Conservation (phyloP, 2,329 filamentous ascomycete species). For the Fusarium albidum region DNA sequence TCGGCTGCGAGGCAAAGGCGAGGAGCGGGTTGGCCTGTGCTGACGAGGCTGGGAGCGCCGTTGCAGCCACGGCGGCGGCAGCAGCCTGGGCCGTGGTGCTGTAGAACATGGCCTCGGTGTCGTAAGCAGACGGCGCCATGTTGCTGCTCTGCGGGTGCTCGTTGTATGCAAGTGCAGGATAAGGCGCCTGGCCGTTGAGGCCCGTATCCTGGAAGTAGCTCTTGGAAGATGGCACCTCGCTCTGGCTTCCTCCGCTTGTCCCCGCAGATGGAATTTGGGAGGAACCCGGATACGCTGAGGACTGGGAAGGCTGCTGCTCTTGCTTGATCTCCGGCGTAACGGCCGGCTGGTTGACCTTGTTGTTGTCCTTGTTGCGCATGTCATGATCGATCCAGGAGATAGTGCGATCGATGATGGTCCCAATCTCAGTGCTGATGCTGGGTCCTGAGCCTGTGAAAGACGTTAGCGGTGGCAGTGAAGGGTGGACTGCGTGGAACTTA, state of each 20-base stretch:
- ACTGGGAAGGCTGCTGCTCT: constrained; percentile 40
- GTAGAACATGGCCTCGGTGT: constrained; percentile 43
- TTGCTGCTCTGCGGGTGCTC: constrained; percentile 36
- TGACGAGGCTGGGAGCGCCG: constrained; percentile 32
- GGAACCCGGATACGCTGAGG: constrained; percentile 31
- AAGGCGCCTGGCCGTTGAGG: constrained; percentile 41
- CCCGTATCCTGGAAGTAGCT: constrained; percentile 41
- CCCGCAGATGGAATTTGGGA: constrained; percentile 22
- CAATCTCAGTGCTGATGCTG: constrained; percentile 54
- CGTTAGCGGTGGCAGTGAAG: constrained; percentile 23
- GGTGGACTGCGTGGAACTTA: constrained; percentile 48
- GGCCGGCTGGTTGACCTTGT: constrained; percentile 23
- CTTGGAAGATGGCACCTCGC: constrained; percentile 37
- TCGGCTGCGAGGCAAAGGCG: constrained; percentile 50
- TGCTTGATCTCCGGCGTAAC: constrained; percentile 46
- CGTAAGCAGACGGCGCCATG: constrained; percentile 38
- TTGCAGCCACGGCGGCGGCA: constrained; percentile 29
- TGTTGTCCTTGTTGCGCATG: constrained; percentile 48
- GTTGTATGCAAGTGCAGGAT: constrained; percentile 43
- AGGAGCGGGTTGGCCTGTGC: constrained; percentile 49
- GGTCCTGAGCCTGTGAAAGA: constrained; percentile 51
- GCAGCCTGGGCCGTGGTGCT: constrained; percentile 32
- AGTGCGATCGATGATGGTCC: constrained; percentile 59
- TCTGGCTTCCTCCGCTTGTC: constrained; percentile 20
- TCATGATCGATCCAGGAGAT: constrained; percentile 62